phyloP scores from a whole-genome alignment of 345 rosid genomes.

The Salix udensis region DNA sequence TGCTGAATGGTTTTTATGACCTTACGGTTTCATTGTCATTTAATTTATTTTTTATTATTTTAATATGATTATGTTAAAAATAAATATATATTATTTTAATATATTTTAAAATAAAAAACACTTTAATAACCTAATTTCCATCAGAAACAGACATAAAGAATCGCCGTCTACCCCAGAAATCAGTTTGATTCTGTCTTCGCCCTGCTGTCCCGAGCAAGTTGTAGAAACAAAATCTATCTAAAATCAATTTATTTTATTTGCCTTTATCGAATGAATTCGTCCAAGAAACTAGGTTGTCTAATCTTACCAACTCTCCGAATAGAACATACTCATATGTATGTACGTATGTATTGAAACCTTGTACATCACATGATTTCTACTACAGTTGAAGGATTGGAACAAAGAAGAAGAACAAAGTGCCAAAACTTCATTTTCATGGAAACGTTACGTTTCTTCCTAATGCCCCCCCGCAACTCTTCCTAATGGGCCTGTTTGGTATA shows the following conservation, averaged over 20 bases:
- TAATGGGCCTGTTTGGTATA: too few species aligned
- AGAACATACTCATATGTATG: neutral
- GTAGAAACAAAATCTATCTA: neutral
- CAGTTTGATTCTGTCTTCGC: neutral
- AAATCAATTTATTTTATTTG: neutral
- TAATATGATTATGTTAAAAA: too few species aligned
- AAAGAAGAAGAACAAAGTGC: neutral
- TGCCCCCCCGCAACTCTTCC: neutral
- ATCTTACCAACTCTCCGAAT: neutral
- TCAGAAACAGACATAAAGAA: neutral
- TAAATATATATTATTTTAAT: too few species aligned
- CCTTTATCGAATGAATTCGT: neutral
- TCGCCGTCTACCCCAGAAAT: neutral
- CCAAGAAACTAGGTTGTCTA: neutral
- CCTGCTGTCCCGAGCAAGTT: neutral
- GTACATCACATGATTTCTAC: neutral
- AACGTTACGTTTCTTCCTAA: neutral
- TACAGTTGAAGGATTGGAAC: neutral
- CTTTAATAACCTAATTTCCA: too few species aligned
- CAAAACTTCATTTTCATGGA: slow-evolving; percentile 1
- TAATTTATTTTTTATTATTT: too few species aligned
- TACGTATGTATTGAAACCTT: too few species aligned
- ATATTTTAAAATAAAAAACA: too few species aligned
- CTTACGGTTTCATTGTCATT: too few species aligned
- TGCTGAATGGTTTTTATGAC: too few species aligned